These are phyloP conservation scores for Penicillium paradoxum DNA, from an alignment of 495 filamentous ascomycete species.

Conservation along the genomic window DNA sequence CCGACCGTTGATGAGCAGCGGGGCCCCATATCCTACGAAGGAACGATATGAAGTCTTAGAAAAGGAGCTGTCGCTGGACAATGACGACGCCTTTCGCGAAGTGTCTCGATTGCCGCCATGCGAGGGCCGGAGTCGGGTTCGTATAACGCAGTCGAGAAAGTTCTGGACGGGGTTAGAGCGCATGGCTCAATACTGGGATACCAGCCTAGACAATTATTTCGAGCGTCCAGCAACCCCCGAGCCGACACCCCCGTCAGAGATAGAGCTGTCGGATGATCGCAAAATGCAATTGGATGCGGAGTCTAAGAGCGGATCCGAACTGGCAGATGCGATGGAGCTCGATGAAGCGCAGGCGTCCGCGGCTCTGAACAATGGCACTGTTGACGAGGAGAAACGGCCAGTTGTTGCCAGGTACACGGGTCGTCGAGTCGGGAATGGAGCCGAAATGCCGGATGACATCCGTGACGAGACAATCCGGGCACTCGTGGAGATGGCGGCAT, in stretches of 20 bases:
- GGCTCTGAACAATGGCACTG: background rate
- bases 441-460: slow-evolving; percentile 70
- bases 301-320: background rate
- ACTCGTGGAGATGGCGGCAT: slow-evolving; percentile 74
- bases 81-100: slow-evolving; percentile 53
- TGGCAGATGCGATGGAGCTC: slow-evolving; percentile 29
- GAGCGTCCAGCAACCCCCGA: slow-evolving; percentile 31
- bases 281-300: background rate
- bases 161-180: slow-evolving; percentile 57
- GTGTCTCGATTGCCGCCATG: slow-evolving; percentile 40
- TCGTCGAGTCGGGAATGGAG: slow-evolving; percentile 57
- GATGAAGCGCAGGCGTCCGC: slow-evolving; percentile 15
- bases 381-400: slow-evolving; percentile 1
- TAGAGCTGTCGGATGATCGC: slow-evolving; percentile 19
- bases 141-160: slow-evolving; percentile 52
- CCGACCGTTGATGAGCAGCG: slow-evolving; percentile 45
- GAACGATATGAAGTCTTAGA: slow-evolving; percentile 45
- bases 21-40: slow-evolving; percentile 41
- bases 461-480: slow-evolving; percentile 64
- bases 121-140: slow-evolving; percentile 38
- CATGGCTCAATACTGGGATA: slow-evolving; percentile 63
- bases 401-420: slow-evolving; percentile 41
- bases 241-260: slow-evolving; percentile 16
- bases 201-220: slow-evolving; percentile 52
- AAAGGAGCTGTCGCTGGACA: slow-evolving; percentile 50